Percentiles rank a stretch among this genome's conserved stretches.
Evolutionary conservation across 768 basidiomycete genomes (phyloP).

Genomic region (Tylopilus cervinicoccineus): DNA sequence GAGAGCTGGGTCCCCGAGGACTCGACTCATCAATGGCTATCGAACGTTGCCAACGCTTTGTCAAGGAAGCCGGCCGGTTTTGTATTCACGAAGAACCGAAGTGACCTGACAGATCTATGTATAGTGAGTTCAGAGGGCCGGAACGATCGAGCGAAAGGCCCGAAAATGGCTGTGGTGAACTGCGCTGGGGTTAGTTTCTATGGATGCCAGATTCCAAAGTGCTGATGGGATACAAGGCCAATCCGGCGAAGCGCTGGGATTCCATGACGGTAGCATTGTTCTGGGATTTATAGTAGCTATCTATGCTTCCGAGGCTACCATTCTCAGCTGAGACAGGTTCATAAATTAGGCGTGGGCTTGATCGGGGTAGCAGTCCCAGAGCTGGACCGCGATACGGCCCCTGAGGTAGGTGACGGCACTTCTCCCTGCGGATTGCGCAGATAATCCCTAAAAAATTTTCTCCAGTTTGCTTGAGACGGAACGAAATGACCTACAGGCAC

Average conservation of each 20-base stretch:
- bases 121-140: background rate
- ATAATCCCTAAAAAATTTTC: slow-evolving; percentile 68
- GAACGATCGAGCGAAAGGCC: background rate
- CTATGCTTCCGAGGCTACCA: background rate
- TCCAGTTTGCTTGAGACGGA: slow-evolving; percentile 73
- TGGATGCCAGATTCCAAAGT: background rate
- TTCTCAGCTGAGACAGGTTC: background rate
- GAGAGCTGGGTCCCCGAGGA: background rate
- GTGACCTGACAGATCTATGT: background rate
- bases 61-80: background rate
- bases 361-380: slow-evolving; percentile 50
- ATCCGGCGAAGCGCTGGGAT: background rate
- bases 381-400: slow-evolving; percentile 32
- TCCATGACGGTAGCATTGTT: background rate
- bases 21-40: background rate
- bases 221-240: background rate
- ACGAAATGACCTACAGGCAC: slow-evolving; percentile 68
- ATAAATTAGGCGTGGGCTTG: slow-evolving; percentile 9
- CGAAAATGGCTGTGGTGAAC: background rate
- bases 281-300: slow-evolving; percentile 2
- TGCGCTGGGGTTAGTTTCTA: background rate
- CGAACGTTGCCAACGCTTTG: background rate
- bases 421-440: slow-evolving; percentile 48
- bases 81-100: background rate
- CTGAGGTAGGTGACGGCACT: slow-evolving; percentile 41